A percentile compares a stretch with the other conserved stretches of the same genome.
phyloP scores from a whole-genome alignment of 2,329 filamentous ascomycete species.

The Apiospora koreana region DNA sequence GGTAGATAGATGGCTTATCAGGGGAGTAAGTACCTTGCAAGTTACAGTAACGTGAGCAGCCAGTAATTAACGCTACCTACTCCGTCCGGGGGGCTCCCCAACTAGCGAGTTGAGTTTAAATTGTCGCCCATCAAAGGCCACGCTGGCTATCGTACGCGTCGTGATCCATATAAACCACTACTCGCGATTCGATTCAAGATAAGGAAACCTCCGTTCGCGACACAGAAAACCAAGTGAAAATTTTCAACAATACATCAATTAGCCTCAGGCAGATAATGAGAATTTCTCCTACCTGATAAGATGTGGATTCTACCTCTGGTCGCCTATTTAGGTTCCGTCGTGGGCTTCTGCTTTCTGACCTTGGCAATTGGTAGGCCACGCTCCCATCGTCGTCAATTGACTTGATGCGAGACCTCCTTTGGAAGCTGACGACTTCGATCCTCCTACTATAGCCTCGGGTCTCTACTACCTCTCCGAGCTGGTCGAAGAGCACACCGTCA shows the following conservation, averaged over 20 bases:
- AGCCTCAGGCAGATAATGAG: conserved; percentile 14
- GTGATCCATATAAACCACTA: neutral
- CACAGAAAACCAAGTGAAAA: neutral
- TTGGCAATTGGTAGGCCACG: conserved; percentile 75
- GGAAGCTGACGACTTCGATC: conserved; percentile 10
- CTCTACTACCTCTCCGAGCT: conserved; percentile 98
- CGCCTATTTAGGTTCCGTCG: conserved; percentile 81
- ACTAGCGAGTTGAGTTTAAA: no score
- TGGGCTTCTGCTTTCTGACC: conserved; percentile 93
- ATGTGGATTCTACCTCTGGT: conserved; percentile 98
- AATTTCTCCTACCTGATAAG: conserved; percentile 28
- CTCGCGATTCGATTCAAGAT: neutral
- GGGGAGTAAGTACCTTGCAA: neutral
- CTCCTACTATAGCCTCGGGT: conserved; percentile 71
- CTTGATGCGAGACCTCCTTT: conserved; percentile 9
- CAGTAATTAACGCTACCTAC: neutral
- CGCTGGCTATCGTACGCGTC: conserved; percentile 5
- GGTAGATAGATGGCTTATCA: neutral
- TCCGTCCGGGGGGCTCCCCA: neutral
- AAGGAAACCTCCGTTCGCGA: conserved; percentile 3
- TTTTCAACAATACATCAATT: conserved; percentile 17
- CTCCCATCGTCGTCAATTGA: neutral
- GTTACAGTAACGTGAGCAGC: neutral
- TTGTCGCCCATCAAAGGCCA: conserved; percentile 6
- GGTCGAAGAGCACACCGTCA: conserved; percentile 94